Evolutionary conservation across 441 rosid species (phyloP).

Genomic region (Arabidopsis hybrid): DNA sequence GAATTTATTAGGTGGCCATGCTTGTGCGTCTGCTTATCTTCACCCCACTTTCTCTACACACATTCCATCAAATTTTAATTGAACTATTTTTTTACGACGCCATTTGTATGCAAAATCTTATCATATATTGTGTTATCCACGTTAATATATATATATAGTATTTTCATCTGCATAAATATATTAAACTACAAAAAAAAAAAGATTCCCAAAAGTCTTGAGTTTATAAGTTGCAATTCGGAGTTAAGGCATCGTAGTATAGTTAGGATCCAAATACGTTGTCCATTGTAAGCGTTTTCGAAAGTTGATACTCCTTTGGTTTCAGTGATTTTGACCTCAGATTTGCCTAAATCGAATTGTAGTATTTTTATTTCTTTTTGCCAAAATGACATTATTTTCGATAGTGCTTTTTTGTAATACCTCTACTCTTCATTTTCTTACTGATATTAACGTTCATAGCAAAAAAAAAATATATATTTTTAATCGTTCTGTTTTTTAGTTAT

Average conservation of each 20-base stretch:
- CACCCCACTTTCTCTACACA: constrained; percentile 43
- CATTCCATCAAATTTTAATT: constrained; percentile 15
- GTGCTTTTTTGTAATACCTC: no score
- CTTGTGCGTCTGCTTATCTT: constrained; percentile 44
- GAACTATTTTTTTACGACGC: background rate
- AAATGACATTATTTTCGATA: no score
- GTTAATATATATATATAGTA: background rate
- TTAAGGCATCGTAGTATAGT: background rate
- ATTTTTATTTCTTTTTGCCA: no score
- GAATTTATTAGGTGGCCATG: constrained; percentile 48
- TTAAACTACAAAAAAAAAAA: background rate
- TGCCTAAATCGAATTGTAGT: no score
- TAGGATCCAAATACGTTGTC: constrained; percentile 10
- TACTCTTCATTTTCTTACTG: no score
- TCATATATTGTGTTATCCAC: constrained; percentile 6
- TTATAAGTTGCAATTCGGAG: constrained; percentile 19
- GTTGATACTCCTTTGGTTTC: no score
- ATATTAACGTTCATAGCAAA: no score
- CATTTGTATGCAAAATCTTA: constrained; percentile 20
- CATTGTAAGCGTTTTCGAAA: no score
- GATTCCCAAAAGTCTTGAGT: background rate
- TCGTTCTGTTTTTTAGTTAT: background rate
- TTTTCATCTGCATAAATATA: background rate
- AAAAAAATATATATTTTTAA: background rate
- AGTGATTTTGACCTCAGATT: no score